Percentiles rank a stretch among this genome's conserved stretches.
These are phyloP conservation scores for Stephania cephalantha DNA, from an alignment of 164 flowering plant species.

Conservation along the genomic window DNA sequence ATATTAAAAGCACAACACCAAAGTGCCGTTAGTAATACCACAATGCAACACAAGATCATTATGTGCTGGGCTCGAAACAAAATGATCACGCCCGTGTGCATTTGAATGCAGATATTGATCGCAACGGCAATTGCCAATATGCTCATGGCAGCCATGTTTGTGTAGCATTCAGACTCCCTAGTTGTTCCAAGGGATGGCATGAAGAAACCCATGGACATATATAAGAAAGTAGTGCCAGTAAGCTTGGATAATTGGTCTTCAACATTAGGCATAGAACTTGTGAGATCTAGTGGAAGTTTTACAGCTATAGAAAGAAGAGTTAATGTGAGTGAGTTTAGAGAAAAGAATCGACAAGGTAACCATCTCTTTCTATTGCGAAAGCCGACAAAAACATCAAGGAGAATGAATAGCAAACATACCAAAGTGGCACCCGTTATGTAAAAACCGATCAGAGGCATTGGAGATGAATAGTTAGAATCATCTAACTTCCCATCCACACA, in stretches of 20 bases:
- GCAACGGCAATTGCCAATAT: neutral
- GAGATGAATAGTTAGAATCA: neutral
- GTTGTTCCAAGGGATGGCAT: neutral
- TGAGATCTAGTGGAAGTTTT: constrained; percentile 16
- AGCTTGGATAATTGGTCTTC: constrained; percentile 17
- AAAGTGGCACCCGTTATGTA: neutral
- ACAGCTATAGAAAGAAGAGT: constrained; percentile 13
- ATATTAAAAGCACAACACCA: neutral
- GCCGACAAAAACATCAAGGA: neutral
- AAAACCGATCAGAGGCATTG: neutral
- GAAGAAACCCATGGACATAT: neutral
- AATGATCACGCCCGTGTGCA: neutral
- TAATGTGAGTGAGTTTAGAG: constrained; percentile 12
- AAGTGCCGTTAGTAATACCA: neutral
- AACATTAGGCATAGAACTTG: constrained; percentile 5
- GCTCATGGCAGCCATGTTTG: neutral
- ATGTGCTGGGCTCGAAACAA: neutral
- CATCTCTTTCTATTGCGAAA: neutral
- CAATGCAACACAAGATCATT: neutral
- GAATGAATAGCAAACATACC: neutral
- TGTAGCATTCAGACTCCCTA: neutral
- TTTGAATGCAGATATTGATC: neutral
- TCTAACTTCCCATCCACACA: neutral
- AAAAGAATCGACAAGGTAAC: neutral
- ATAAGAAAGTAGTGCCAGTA: constrained; percentile 11